A percentile compares a stretch with the other conserved stretches of the same genome.
phyloP scores from a whole-genome alignment of 305 asterid species.

The Solanum hybrid region DNA sequence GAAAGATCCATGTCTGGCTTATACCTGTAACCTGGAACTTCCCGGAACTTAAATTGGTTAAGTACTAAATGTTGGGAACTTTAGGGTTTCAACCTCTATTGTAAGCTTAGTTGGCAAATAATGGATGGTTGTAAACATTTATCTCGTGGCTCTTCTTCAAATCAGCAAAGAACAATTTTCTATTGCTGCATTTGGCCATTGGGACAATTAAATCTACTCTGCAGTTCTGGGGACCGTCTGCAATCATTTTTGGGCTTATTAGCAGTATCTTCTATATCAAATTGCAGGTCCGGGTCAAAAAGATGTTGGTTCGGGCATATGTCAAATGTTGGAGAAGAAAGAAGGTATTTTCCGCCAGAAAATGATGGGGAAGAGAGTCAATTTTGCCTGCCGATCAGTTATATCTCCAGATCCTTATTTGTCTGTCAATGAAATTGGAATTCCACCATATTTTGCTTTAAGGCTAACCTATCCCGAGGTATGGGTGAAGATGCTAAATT shows the following conservation, averaged over 20 bases:
- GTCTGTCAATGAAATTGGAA: constrained; percentile 92
- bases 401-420: constrained; percentile 96
- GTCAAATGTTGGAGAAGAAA: constrained; percentile 86
- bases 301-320: constrained; percentile 49
- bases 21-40: not conserved
- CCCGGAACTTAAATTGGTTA: not conserved
- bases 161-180: not conserved
- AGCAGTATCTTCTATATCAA: constrained; percentile 4
- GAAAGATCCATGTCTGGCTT: not conserved
- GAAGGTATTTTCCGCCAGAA: constrained; percentile 96
- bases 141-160: not conserved
- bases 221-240: not conserved
- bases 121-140: not conserved
- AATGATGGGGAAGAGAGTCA: constrained; percentile 99
- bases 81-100: not conserved
- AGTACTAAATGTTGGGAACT: not conserved
- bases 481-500: constrained; percentile 6
- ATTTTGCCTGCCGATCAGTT: constrained; percentile 92
- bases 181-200: not conserved
- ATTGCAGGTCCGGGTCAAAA: constrained; percentile 51
- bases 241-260: not conserved
- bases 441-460: constrained; percentile 94
- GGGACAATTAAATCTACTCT: not conserved
- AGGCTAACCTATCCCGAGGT: constrained; percentile 96
- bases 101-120: not conserved